Base-by-base conservation (phyloP, 225 moss, liverwort and hornwort species). In the Marchantia polymorpha region DNA sequence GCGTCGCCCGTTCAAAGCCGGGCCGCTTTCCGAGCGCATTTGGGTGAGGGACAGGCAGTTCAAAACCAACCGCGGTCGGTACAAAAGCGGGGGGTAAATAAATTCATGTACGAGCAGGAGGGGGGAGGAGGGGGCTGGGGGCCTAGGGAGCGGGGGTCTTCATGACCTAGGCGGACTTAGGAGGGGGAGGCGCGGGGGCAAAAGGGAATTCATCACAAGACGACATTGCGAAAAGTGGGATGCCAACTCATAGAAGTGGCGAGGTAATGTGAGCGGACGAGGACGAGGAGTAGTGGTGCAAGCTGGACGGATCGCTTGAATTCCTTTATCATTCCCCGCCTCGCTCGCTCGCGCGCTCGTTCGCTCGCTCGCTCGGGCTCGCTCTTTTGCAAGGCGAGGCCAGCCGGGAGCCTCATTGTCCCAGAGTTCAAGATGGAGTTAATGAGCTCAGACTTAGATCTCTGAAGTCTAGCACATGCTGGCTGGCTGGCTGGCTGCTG, bases 381-480 rank as follows among this genome's bases (percentile, higher is more conserved):
- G 48, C 7, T 49, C 47, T 49, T 70, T 70, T 39, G 15, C 7
- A 14, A 70, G 47, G 19, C 15, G 46, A 20, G 49, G 70, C 31
- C 70, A 70, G 70, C 70, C 46, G 49, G 22, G 47, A 70, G 15
- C 47, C 70, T 70, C 47, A 8, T 48, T 70, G 70, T 70, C 70
- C 19, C 70, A 70, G 22, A 70, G 70, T 70, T 70, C 46, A 49
- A 49, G 70, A 70, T 48, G 48, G 19, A 70, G 70, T 70, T 49
- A 70, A 49, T 70, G 47, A 48, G 48, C 70, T 49, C 46, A 47
- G 49, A 16, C 70, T 70, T 46, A 46, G 69, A 46, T 70, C 69
- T 47, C 70, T 66, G 47, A 69, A 69, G 46, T 27, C 26, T 69
- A 51, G 72, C 72, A 72, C 50, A 72, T 72, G 50, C 72, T 72